Conservation (phyloP, 2,329 filamentous ascomycete genomes). For the Claviceps purpurea region DNA sequence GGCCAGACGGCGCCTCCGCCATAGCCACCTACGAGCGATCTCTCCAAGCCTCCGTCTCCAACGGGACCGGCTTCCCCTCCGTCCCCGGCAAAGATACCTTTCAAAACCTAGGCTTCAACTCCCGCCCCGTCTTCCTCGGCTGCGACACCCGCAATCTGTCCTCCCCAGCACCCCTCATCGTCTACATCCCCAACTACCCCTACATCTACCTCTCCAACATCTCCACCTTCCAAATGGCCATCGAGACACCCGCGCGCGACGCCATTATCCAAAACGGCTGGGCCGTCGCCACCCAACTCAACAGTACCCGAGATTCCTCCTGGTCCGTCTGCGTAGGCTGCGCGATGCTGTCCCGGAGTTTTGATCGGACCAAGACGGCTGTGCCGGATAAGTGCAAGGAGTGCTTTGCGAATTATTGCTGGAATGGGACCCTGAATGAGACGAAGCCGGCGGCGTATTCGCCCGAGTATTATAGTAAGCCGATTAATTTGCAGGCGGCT, state of each 20-base stretch:
- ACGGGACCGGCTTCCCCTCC: conserved; percentile 43
- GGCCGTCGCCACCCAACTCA: conserved; percentile 69
- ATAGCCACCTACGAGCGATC: conserved; percentile 44
- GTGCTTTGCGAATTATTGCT: conserved; percentile 82
- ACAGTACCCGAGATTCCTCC: conserved; percentile 56
- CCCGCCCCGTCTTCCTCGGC: conserved; percentile 49
- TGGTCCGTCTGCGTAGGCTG: conserved; percentile 85
- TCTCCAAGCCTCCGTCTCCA: conserved; percentile 30
- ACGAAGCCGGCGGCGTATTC: conserved; percentile 20
- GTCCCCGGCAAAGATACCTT: conserved; percentile 44
- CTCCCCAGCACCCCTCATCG: conserved; percentile 50
- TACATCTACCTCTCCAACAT: conserved; percentile 67
- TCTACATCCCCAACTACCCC: conserved; percentile 71
- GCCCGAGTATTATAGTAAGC: conserved; percentile 15
- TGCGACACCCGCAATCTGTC: conserved; percentile 45
- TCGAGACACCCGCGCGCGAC: conserved; percentile 55
- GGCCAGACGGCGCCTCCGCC: conserved; percentile 48
- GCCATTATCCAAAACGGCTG: conserved; percentile 78
- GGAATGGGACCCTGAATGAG: conserved; percentile 58
- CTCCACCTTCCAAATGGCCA: conserved; percentile 58
- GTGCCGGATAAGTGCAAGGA: conserved; percentile 58
- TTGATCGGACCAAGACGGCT: conserved; percentile 53
- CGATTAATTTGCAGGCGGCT: conserved; percentile 14
- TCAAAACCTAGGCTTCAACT: conserved; percentile 43
- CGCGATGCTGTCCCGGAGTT: conserved; percentile 66